Evolutionary conservation across 495 filamentous ascomycete species (phyloP).

Genomic region (Podospora fimiseda): DNA sequence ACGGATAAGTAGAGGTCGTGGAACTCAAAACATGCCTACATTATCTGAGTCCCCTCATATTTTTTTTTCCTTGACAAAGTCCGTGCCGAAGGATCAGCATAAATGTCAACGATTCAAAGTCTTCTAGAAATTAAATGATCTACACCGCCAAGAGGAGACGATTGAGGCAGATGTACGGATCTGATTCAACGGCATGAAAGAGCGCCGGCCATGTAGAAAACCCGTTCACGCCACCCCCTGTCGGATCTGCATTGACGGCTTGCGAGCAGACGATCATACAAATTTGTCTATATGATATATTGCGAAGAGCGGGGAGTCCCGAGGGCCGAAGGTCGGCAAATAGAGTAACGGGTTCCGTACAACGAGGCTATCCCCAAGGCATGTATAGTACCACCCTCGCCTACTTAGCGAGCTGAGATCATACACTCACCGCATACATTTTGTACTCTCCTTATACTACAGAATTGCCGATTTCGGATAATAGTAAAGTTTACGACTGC

Average conservation of each 20-base stretch:
- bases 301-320: not conserved
- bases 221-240: constrained; percentile 4
- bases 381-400: not conserved
- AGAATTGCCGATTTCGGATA: too few species aligned
- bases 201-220: not conserved
- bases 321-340: not conserved
- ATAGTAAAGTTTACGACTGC: too few species aligned
- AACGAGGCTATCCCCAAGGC: too few species aligned
- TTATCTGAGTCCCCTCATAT: too few species aligned
- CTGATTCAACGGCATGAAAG: not conserved
- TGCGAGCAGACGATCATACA: constrained; percentile 1
- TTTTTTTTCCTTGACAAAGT: not conserved
- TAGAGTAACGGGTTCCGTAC: too few species aligned
- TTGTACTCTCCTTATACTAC: too few species aligned
- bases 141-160: not conserved
- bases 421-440: too few species aligned
- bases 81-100: not conserved
- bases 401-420: constrained; percentile 5
- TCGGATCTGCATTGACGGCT: not conserved
- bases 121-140: constrained; percentile 4
- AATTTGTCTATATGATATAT: not conserved
- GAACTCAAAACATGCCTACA: too few species aligned
- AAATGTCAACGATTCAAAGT: not conserved
- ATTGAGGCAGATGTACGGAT: not conserved
- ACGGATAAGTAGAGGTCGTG: too few species aligned